Conservation (phyloP, 1,284 basidiomycete species). For the Xerocomus minutiporus region DNA sequence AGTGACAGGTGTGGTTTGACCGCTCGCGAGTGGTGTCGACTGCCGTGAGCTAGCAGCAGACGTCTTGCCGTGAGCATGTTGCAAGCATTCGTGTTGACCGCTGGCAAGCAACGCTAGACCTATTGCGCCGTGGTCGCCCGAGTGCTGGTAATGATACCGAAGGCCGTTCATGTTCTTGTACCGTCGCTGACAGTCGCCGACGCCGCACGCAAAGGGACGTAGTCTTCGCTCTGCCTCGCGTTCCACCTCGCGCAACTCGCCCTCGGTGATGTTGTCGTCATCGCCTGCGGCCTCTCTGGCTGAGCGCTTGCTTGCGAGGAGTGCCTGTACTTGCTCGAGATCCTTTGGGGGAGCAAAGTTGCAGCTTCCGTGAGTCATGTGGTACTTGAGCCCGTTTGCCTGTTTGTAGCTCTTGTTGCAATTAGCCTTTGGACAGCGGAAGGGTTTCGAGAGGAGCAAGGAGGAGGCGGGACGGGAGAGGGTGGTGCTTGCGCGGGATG, state of each 20-base stretch:
- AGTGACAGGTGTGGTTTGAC: slow-evolving; percentile 30
- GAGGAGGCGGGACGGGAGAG: slow-evolving; percentile 50
- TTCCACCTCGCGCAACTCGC: slow-evolving; percentile 69
- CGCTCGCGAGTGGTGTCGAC: slow-evolving; percentile 32
- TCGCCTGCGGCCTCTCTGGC: slow-evolving; percentile 37
- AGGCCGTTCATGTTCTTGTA: slow-evolving; percentile 99
- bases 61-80: slow-evolving; percentile 28
- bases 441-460: slow-evolving; percentile 76
- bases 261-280: slow-evolving; percentile 48
- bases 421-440: slow-evolving; percentile 93
- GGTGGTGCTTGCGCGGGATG: slow-evolving; percentile 40
- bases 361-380: slow-evolving; percentile 91
- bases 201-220: slow-evolving; percentile 84
- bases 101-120: slow-evolving; percentile 82
- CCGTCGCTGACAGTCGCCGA: slow-evolving; percentile 86
- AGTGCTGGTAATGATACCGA: slow-evolving; percentile 95
- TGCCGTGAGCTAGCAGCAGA: slow-evolving; percentile 32
- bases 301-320: slow-evolving; percentile 57
- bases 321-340: slow-evolving; percentile 63
- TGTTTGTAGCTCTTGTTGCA: slow-evolving; percentile 99
- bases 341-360: slow-evolving; percentile 86
- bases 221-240: slow-evolving; percentile 77
- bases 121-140: slow-evolving; percentile 88
- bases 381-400: slow-evolving; percentile 95
- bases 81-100: slow-evolving; percentile 69